Evolutionary conservation across 2,329 filamentous ascomycete species (phyloP), one percentile per base, ranked within the genome.

Genomic region (Balansia obtecta): DNA sequence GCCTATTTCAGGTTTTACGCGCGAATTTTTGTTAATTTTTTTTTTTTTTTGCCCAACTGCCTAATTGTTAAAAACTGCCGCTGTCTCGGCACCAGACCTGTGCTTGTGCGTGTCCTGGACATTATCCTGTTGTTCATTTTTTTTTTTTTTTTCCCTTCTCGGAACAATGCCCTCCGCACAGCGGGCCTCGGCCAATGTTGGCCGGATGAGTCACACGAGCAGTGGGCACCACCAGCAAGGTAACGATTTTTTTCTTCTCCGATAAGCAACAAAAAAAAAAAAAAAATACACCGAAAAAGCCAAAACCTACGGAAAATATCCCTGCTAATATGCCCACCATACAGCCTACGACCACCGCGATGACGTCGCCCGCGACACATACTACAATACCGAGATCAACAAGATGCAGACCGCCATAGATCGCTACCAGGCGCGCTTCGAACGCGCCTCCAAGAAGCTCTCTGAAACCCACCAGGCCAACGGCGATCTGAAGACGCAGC

Each of bases 371-470:
- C 55, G 55, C 49, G 43, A 52, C 32, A 55, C 57, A 45, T 16
- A 34, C 2, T 38, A 43, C 32, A 54, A 60, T 47, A 61, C 59
- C 9, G 50, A 59, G 41, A 50, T 61, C 46, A 61, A 61, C 56
- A 58, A 56, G 49, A 48, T 51, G 48, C 38, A 47, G 27, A 53
- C 48, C 5, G 58, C 61, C 15, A 49, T 54, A 32, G 58, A 61
- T 49, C 54, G 52, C 34, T 61, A 63, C 52, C 57, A 62, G 50
- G 50, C 47, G 15, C 55, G 56, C 45, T 56, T 60, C 39, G 60
- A 65, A 37, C 54, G 59, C 50, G 58, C 60, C 46, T 63, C 53
- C 48, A 58, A 60, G 51, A 65, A 63, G 53, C 52, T 65, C 30
- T 57, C 61, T 20, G 61, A 65, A 42, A 51, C 52, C 32, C 60